These are phyloP conservation scores for Termitomyces heimii DNA, from an alignment of 768 basidiomycete species.

Conservation along the genomic window DNA sequence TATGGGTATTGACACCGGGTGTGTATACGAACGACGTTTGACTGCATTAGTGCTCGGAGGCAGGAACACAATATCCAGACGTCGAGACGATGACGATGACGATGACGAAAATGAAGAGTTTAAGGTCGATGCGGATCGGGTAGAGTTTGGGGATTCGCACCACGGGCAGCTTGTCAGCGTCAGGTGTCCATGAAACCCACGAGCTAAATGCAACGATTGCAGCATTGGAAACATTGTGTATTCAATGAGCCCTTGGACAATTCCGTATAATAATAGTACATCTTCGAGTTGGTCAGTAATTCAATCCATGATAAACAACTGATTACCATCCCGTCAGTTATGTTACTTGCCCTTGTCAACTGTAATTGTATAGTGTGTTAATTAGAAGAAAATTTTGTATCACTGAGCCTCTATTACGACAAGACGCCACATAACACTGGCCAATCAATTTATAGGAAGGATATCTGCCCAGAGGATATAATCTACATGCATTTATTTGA, in stretches of 20 bases:
- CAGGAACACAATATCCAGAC: neutral
- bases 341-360: neutral
- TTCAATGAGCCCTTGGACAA: neutral
- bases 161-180: constrained; percentile 48
- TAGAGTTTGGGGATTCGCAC: constrained; percentile 55
- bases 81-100: constrained; percentile 15
- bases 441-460: neutral
- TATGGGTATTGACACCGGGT: constrained; percentile 83
- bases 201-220: neutral
- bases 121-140: constrained; percentile 6
- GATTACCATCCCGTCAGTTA: neutral
- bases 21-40: constrained; percentile 61
- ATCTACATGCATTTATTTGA: neutral
- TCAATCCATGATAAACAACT: neutral
- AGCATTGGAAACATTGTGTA: neutral
- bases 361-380: neutral
- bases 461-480: neutral
- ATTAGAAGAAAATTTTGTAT: neutral
- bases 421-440: neutral
- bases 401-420: neutral
- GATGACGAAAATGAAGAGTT: constrained; percentile 6
- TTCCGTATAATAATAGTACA: neutral
- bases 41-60: constrained; percentile 60
- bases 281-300: neutral
- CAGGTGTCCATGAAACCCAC: constrained; percentile 27